Percentiles rank a stretch among this genome's conserved stretches.
These are phyloP conservation scores for Perkinsus chesapeaki DNA, from an alignment of 169 alveolate species.

Conservation along the genomic window DNA sequence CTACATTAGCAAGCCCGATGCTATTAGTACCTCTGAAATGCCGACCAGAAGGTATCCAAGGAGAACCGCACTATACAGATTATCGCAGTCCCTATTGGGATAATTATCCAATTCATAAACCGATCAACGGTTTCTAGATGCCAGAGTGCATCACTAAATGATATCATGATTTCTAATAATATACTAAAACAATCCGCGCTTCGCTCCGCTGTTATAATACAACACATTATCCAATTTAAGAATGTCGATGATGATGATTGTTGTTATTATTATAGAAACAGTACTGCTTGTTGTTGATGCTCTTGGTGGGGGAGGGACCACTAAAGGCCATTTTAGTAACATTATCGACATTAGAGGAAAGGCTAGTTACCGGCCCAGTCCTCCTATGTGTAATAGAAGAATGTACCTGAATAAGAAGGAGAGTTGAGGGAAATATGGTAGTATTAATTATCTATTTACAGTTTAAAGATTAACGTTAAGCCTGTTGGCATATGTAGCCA, in stretches of 20 bases:
- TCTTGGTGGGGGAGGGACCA: no score
- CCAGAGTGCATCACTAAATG: not conserved
- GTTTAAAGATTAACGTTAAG: not conserved
- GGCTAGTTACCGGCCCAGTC: not conserved
- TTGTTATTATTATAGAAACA: no score
- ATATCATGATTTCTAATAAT: not conserved
- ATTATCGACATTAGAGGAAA: not conserved
- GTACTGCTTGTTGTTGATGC: no score
- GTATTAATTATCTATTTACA: not conserved
- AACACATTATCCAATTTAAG: no score
- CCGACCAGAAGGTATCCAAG: not conserved
- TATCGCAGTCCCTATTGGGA: not conserved
- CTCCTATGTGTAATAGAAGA: not conserved
- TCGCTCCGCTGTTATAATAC: no score
- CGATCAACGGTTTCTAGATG: not conserved
- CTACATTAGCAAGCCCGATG: not conserved
- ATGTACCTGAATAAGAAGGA: not conserved
- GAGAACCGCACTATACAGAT: not conserved
- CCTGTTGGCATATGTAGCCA: not conserved
- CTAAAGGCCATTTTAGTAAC: not conserved
- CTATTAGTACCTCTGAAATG: not conserved
- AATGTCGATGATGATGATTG: no score
- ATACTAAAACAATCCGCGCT: no score
- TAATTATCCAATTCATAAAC: not conserved
- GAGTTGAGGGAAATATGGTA: not conserved